Evolutionary conservation across 176 grass and related monocot species (phyloP).

Genomic region (Oropetium thomaeum): DNA sequence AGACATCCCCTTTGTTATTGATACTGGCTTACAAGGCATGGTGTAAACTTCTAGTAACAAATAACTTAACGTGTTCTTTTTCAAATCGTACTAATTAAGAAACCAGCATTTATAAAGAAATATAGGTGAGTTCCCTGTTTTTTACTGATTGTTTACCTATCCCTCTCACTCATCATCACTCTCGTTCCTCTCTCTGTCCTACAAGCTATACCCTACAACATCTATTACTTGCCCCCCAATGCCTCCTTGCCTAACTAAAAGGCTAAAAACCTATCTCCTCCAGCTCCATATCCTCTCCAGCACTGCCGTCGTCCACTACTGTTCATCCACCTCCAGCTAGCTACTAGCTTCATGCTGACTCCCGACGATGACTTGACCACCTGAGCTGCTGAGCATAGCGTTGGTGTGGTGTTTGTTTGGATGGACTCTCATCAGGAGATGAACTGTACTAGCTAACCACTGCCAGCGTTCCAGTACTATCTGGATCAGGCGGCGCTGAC

Average conservation of each 20-base stretch:
- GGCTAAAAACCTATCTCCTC: slow-evolving; percentile 44
- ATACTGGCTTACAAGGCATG: neutral
- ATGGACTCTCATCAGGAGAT: slow-evolving; percentile 1
- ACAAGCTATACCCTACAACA: slow-evolving; percentile 29
- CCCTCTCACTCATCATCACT: neutral
- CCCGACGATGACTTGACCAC: slow-evolving; percentile 44
- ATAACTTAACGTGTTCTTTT: no score
- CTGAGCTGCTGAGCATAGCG: slow-evolving; percentile 12
- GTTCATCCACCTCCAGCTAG: slow-evolving; percentile 43
- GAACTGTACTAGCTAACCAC: slow-evolving; percentile 8
- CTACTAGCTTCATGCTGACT: slow-evolving; percentile 43
- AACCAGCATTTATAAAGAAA: neutral
- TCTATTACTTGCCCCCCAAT: neutral
- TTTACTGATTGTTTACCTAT: neutral
- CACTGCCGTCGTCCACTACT: slow-evolving; percentile 31
- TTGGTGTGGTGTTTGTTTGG: neutral
- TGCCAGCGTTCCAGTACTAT: slow-evolving; percentile 13
- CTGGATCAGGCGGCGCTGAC: slow-evolving; percentile 26
- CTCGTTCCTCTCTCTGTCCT: neutral
- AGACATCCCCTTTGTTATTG: neutral
- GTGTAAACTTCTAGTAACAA: neutral
- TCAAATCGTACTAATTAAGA: no score
- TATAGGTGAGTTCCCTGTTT: neutral
- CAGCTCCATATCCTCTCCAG: slow-evolving; percentile 17
- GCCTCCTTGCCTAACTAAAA: slow-evolving; percentile 31